Evolutionary conservation across 2,329 filamentous ascomycete genomes (phyloP).

Genomic region (Parascedosporium putredinis): DNA sequence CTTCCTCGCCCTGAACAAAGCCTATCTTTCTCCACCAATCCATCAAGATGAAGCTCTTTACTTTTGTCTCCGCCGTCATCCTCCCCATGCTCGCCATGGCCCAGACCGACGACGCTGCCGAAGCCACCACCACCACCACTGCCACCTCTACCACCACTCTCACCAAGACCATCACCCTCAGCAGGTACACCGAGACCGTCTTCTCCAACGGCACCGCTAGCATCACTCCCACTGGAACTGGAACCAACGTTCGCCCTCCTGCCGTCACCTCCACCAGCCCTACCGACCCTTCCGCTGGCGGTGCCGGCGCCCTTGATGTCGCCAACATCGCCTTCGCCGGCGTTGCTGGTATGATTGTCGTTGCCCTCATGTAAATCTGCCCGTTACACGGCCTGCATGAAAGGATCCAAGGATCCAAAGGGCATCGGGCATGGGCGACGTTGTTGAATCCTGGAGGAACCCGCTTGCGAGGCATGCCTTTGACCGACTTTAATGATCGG

Average conservation of each 20-base stretch:
- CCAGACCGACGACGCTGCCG: constrained; percentile 19
- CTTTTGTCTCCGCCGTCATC: constrained; percentile 34
- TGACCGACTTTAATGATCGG: too few species aligned
- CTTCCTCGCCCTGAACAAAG: constrained; percentile 10
- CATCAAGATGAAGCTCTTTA: constrained; percentile 27
- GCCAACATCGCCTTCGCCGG: constrained; percentile 37
- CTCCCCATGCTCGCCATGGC: constrained; percentile 45
- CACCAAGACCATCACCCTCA: constrained; percentile 28
- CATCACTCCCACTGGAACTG: constrained; percentile 14
- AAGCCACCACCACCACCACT: constrained; percentile 37
- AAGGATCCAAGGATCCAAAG: neutral
- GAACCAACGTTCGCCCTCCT: constrained; percentile 19
- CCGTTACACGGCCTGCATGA: neutral
- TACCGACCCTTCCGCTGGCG: constrained; percentile 7
- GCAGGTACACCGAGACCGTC: constrained; percentile 23
- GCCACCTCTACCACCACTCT: constrained; percentile 43
- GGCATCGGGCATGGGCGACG: neutral
- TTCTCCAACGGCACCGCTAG: constrained; percentile 24
- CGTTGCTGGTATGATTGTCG: constrained; percentile 37
- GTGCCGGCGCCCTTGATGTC: constrained; percentile 32
- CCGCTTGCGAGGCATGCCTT: neutral
- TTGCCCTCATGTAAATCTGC: constrained; percentile 37
- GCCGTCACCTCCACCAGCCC: constrained; percentile 26
- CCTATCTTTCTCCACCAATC: constrained; percentile 7
- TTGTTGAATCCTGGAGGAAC: neutral